Base-by-base conservation (phyloP, 2,329 filamentous ascomycete species). In the Aspergillus amoenus region DNA sequence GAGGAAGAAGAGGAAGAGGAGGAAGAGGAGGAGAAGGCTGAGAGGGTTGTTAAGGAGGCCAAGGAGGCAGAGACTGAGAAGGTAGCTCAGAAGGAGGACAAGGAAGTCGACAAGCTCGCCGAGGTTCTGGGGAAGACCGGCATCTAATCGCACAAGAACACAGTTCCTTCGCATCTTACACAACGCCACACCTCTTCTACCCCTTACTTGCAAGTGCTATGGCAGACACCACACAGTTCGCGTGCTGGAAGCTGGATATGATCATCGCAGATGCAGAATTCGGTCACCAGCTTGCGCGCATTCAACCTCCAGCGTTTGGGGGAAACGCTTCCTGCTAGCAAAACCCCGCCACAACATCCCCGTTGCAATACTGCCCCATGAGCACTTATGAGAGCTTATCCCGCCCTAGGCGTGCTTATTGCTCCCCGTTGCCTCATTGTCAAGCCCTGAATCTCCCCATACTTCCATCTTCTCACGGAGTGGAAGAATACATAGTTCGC, bases 101-200 rank as follows among this genome's bases (percentile, higher is more conserved):
- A 89, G 41, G 88, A 89, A 32, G 90, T 97, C 40, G 92, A 97
- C 67, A 87, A 86, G 45, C 78, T 97, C 68, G 89, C 91, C 15
- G 84, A 88, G 71, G 82, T 85, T 69, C 77, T 97, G 65, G 85
- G 83, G 60, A 93, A 93, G 83, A 89, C 90, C 17, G 69, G 61
- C 53, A 61, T 72, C 55, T 73, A 73, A 40, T 24, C 34, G 32
- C 40, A 32, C 37, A 18, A 37, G 17, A 17, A 11, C 13, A 17
- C 18, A 18, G 22, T 12, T 39, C n/a, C 30, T 6, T 41, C n/a
- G n/a, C 52, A 21, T 17, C 45, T 32, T 7, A 17, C 24, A 17
- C 42, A 22, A 52, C 21, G 17, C 18, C 39, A 15, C 34, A 17
- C 17, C 22, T 32, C 39, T 43, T 50, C 30, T n/a, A 43, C 22